Conservation (phyloP, 257 asterid genomes). For the Primulina huaijiensis region DNA sequence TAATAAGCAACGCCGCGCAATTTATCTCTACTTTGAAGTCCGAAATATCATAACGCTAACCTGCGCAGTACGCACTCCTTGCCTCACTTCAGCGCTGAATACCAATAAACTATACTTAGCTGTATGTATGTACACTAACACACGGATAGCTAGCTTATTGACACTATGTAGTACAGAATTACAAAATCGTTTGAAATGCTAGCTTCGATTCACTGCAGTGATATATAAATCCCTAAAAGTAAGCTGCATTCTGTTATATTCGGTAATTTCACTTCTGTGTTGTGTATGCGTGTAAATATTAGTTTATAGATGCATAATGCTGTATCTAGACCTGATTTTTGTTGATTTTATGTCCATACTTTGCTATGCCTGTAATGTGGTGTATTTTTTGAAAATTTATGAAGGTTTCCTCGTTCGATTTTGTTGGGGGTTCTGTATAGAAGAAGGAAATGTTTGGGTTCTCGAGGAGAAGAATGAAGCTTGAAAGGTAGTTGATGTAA, state of each 20-base stretch:
- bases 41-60: conserved; percentile 33
- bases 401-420: conserved; percentile 31
- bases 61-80: conserved; percentile 26
- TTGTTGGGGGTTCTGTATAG: conserved; percentile 29
- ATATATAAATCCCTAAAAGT: conserved; percentile 27
- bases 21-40: conserved; percentile 21
- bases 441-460: conserved; percentile 67
- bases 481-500: conserved; percentile 58
- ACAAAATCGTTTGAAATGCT: conserved; percentile 3
- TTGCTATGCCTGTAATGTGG: conserved; percentile 8
- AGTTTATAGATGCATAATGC: conserved; percentile 20
- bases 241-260: not conserved
- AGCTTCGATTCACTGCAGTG: conserved; percentile 21
- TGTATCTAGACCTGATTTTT: conserved; percentile 11
- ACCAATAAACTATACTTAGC: conserved; percentile 27
- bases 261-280: conserved; percentile 2
- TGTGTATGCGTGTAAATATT: conserved; percentile 9
- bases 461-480: conserved; percentile 75
- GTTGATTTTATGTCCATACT: not conserved
- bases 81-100: conserved; percentile 15
- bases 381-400: conserved; percentile 7
- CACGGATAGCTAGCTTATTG: not conserved
- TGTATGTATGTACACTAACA: conserved; percentile 17
- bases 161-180: conserved; percentile 29
- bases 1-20: conserved; percentile 28